Base-by-base conservation (phyloP, 129 eudicot genomes). In the Escallonia rubra region DNA sequence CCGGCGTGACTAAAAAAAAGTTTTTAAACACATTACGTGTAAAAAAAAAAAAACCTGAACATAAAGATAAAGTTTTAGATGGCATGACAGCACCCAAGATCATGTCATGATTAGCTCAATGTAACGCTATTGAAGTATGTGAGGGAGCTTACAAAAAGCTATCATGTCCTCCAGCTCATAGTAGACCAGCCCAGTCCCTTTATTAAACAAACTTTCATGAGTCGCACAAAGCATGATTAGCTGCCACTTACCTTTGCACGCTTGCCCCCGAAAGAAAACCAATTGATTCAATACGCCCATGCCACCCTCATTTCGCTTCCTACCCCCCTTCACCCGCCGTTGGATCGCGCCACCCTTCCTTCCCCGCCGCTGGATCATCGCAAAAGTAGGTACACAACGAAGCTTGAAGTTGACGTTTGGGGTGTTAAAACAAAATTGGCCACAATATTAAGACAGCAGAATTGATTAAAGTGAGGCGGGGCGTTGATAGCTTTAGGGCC, bases 201-300 rank as follows among this genome's bases (percentile, higher is more conserved):
- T 23, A 23, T 23, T 23, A 23, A 23, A 23, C 34, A 23, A 23
- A 23, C 34, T 23, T 23, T 23, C 34, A 23, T 23, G 34, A 64
- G 65, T 75, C 64, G 52, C 23, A 13, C 70, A 59, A 23, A 72
- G 61, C 69, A 77, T 77, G 47, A 77, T 77, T 71, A 77, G 62
- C 48, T 65, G 63, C 72, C 76, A 70, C 73, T 71, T 47, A 44
- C 45, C 49, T 71, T 59, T 65, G 81, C 81, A 77, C 77, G 81
- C 81, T 71, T 65, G 55, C 46, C 60, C 61, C 11, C 48, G 51
- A 66, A 13, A 42, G 44, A 45, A 7, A 11, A 8, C 4, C 55
- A 50, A 4, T 50, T 44, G 23, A 8, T 14, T 6, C 23, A 41
- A 5, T 3, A 11, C 10, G 55, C 55, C 57, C 57, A 10, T 52